Evolutionary conservation across 805 yeast species (phyloP), one percentile per base, ranked within the genome.

Genomic region (Schwanniomyces polymorphus): DNA sequence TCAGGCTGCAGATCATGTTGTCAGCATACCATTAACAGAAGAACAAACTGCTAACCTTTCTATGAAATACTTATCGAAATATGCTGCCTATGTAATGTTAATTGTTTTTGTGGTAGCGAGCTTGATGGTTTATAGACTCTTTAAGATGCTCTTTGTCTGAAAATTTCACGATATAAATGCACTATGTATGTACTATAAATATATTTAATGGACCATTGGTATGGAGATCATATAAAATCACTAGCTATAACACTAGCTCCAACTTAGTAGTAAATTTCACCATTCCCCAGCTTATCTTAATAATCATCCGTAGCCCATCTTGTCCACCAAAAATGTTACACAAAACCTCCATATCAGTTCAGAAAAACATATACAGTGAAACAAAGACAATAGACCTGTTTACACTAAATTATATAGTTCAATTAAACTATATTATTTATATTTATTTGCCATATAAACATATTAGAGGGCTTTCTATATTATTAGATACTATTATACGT

Each of bases 1-100:
- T 43, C 72, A 61, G 51, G 76, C 77, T 1, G 74, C 74, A 2
- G 75, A 70, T 42, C 68, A 68, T 46, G 74, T 72, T 25, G 72
- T 72, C 12, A 63, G 70, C 49, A 72, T 73, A 27, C 77, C 77
- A 7, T 60, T 72, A 26, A 60, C 68, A 1, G 74, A 68, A 45
- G 68, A 64, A 21, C 68, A 61, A 41, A 33, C 59, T 7, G 40
- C 57, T n/a, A 47, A 52, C n/a, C 40, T 51, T n/a, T 52, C 59
- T 26, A 49, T 58, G 54, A 56, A 57, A 45, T 48, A 52, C 23
- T 49, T 64, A 33, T 53, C 60, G 16, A 57, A 57, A 42, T 67
- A 68, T 49, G 16, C 64, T 5, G 51, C 55, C 2, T 62, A 62
- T 38, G 51, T 55, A 11, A 51, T 60, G 14, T 44, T 63, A 12